Conservation (phyloP, 179 eudicot species). For the Patellifolia procumbens region DNA sequence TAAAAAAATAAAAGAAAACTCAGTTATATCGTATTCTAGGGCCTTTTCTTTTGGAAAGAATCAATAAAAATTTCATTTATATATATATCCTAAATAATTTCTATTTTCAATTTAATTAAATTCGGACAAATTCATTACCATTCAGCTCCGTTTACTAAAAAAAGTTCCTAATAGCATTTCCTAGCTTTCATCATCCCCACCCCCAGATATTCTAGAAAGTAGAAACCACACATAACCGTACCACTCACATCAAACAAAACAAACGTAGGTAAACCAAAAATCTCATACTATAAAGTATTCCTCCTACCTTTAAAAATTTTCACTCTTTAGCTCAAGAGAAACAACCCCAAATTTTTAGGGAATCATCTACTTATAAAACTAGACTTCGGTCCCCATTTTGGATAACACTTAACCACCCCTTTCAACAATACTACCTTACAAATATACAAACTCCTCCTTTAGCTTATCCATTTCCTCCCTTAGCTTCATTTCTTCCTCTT, state of each 20-base stretch:
- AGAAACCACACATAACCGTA: slow-evolving; percentile 20
- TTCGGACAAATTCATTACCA: too few species aligned
- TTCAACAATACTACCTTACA: slow-evolving; percentile 21
- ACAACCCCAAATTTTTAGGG: slow-evolving; percentile 6
- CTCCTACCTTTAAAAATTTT: background rate
- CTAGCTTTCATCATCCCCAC: background rate
- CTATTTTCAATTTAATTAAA: too few species aligned
- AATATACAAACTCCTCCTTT: background rate
- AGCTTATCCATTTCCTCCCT: background rate
- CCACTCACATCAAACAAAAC: slow-evolving; percentile 19
- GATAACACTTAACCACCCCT: slow-evolving; percentile 22
- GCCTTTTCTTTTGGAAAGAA: too few species aligned
- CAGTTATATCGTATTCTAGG: too few species aligned
- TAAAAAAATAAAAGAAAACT: too few species aligned
- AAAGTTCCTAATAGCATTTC: background rate
- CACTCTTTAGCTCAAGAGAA: background rate
- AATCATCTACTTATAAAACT: background rate
- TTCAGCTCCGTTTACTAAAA: too few species aligned
- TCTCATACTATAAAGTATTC: background rate
- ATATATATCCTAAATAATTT: too few species aligned
- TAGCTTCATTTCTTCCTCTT: background rate
- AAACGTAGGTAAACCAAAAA: slow-evolving; percentile 22
- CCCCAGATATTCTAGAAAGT: background rate
- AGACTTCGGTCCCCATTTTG: slow-evolving; percentile 22
- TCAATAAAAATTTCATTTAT: too few species aligned